Percentiles rank a stretch among this genome's conserved stretches.
Evolutionary conservation across 345 rosid species (phyloP).

Genomic region (Passiflora organensis): DNA sequence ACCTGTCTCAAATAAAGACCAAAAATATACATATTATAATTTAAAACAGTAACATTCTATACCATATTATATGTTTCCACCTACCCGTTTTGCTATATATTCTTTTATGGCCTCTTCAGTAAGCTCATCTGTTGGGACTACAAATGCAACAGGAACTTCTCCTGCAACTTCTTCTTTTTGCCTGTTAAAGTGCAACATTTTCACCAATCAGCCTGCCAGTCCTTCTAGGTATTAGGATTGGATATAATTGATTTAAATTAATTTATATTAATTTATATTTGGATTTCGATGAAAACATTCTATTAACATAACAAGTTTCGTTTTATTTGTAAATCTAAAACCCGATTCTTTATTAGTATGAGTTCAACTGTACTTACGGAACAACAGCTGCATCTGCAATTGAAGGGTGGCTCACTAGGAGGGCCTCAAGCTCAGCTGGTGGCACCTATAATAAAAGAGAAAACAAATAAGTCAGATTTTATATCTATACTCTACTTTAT

Average conservation of each 20-base stretch:
- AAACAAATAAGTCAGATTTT: no score
- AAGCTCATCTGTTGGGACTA: conserved; percentile 60
- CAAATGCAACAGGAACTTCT: conserved; percentile 90
- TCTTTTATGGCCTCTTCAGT: conserved; percentile 67
- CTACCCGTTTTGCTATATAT: conserved; percentile 69
- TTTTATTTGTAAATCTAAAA: no score
- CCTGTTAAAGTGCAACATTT: no score
- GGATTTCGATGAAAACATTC: background rate
- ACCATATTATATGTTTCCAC: no score
- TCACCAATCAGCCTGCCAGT: no score
- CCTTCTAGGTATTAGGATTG: no score
- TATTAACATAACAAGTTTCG: no score
- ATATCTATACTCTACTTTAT: no score
- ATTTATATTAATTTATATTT: background rate
- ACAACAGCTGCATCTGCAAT: conserved; percentile 91
- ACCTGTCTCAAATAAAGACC: conserved; percentile 33
- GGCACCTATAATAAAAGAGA: conserved; percentile 60
- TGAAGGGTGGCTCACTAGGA: conserved; percentile 58
- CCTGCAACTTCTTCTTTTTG: conserved; percentile 86
- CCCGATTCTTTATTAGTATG: background rate
- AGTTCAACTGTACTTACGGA: conserved; percentile 46
- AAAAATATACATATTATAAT: no score
- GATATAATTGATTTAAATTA: background rate
- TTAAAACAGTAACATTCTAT: no score
- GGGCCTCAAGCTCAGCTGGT: conserved; percentile 90